Evolutionary conservation across 1,284 basidiomycete genomes (phyloP).

Genomic region (Mycena citricolor): DNA sequence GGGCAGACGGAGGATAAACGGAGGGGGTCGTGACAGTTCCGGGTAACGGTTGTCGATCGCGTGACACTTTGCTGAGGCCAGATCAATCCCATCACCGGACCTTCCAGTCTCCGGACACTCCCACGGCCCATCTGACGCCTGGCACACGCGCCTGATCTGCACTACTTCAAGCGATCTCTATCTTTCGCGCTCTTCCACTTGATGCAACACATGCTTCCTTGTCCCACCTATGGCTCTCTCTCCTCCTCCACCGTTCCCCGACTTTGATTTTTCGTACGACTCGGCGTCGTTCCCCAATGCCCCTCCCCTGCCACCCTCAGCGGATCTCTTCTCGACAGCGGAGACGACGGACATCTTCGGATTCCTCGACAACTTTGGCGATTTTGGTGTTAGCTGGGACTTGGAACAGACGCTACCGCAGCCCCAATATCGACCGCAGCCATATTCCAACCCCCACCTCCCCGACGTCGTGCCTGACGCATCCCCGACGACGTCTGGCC

Average conservation of each 20-base stretch:
- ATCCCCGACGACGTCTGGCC: constrained; percentile 38
- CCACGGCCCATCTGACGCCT: too few species aligned
- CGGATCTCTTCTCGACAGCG: constrained; percentile 70
- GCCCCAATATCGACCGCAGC: constrained; percentile 24
- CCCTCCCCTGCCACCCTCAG: constrained; percentile 61
- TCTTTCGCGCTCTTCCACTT: constrained; percentile 13
- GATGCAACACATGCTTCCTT: constrained; percentile 15
- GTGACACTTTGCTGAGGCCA: too few species aligned
- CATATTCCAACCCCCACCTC: constrained; percentile 49
- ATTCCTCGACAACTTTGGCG: constrained; percentile 75
- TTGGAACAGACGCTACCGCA: constrained; percentile 19
- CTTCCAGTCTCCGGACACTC: too few species aligned
- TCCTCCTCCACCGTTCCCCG: constrained; percentile 52
- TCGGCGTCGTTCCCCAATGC: constrained; percentile 58
- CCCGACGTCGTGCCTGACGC: too few species aligned
- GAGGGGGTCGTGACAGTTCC: constrained; percentile 25
- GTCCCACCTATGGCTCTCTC: constrained; percentile 38
- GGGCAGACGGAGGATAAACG: constrained; percentile 35
- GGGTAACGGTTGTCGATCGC: too few species aligned
- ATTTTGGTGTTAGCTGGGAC: constrained; percentile 68
- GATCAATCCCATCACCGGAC: too few species aligned
- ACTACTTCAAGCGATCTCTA: too few species aligned
- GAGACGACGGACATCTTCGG: constrained; percentile 73
- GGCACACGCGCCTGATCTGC: too few species aligned
- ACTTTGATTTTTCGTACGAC: constrained; percentile 67